Conservation (phyloP, 768 basidiomycete genomes). For the Mycena olivaceomarginata region DNA sequence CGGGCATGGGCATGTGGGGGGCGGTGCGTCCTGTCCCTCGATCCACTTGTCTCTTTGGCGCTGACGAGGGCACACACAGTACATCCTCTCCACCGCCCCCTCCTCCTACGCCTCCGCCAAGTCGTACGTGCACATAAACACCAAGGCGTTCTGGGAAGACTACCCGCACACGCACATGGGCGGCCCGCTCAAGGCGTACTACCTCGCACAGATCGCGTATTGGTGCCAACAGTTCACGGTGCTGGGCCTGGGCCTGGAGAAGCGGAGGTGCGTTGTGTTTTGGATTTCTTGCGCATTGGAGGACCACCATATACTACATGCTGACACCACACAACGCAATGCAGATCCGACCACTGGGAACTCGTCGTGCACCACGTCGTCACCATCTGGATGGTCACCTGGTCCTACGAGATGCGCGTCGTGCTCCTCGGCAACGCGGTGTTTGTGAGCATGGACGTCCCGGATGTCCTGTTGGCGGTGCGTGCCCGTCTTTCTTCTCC, state of each 20-base stretch:
- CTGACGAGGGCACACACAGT: not conserved
- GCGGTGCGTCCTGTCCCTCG: conserved; percentile 69
- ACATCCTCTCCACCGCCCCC: conserved; percentile 1
- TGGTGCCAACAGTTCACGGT: conserved; percentile 31
- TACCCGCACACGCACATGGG: conserved; percentile 31
- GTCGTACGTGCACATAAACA: too few relatives aligned
- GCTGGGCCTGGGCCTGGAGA: conserved; percentile 32
- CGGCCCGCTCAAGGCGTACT: conserved; percentile 30
- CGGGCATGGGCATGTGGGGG: conserved; percentile 71
- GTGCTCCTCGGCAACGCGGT: conserved; percentile 34
- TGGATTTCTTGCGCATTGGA: too few relatives aligned
- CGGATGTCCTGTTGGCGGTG: conserved; percentile 26
- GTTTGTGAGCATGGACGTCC: conserved; percentile 31
- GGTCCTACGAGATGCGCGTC: conserved; percentile 33
- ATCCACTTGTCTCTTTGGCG: too few relatives aligned
- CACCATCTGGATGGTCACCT: conserved; percentile 36
- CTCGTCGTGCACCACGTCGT: conserved; percentile 23
- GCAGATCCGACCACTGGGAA: conserved; percentile 5
- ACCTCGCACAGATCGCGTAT: conserved; percentile 17
- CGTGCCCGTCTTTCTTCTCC: not conserved
- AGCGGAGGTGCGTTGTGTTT: conserved; percentile 9
- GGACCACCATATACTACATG: too few relatives aligned
- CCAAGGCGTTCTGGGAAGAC: not conserved
- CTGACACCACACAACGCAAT: too few relatives aligned
- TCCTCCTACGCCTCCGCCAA: too few relatives aligned